Conservation (phyloP, 257 asterid genomes). For the Plantago elongata region DNA sequence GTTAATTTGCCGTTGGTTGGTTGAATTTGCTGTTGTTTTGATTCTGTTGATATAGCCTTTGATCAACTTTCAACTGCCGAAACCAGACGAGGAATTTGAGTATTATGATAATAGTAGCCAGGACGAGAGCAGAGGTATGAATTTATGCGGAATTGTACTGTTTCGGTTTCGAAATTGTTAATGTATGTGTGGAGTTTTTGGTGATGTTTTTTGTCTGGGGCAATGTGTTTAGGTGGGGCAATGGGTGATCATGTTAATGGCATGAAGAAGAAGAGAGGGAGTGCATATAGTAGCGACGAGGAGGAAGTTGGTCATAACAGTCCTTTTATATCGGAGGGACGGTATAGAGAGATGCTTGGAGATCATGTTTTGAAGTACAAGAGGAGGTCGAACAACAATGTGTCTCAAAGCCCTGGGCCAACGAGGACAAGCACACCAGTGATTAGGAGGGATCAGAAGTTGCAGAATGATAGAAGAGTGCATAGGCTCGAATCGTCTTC, state of each 20-base stretch:
- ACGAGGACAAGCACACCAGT: constrained; percentile 38
- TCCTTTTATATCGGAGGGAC: constrained; percentile 74
- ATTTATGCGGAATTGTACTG: constrained; percentile 37
- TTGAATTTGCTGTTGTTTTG: constrained; percentile 13
- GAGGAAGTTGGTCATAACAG: constrained; percentile 62
- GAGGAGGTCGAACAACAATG: constrained; percentile 57
- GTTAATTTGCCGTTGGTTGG: not conserved
- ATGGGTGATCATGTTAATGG: constrained; percentile 51
- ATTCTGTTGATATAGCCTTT: constrained; percentile 57
- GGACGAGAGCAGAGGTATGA: constrained; percentile 96
- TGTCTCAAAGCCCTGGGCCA: constrained; percentile 52
- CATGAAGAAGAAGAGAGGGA: constrained; percentile 66
- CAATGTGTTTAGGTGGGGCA: constrained; percentile 43
- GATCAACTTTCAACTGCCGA: constrained; percentile 93
- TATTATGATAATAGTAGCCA: constrained; percentile 91
- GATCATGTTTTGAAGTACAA: constrained; percentile 86
- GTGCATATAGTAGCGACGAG: constrained; percentile 67
- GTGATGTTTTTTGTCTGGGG: constrained; percentile 18
- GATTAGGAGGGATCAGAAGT: constrained; percentile 54
- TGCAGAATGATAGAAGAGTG: constrained; percentile 51
- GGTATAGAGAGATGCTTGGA: constrained; percentile 90
- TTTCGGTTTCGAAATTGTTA: too few species aligned
- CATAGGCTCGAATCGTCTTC: constrained; percentile 62
- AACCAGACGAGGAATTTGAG: constrained; percentile 79
- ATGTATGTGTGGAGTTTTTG: constrained; percentile 7